Base-by-base conservation (phyloP, 225 moss, liverwort and hornwort genomes). In the Marchantia paleacea region DNA sequence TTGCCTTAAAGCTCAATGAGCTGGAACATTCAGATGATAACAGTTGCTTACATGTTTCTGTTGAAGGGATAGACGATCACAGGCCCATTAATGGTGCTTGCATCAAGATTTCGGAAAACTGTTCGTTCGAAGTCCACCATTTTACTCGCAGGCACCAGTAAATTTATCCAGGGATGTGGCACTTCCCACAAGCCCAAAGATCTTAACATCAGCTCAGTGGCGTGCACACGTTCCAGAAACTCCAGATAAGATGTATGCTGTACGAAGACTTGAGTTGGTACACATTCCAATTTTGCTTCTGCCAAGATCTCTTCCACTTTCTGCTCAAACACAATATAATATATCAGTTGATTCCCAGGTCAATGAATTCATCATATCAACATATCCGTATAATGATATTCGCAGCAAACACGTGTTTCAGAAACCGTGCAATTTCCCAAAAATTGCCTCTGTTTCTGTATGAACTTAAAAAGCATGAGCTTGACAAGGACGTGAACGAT, bases 101-200 rank as follows among this genome's bases (percentile, higher is more conserved):
- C 80, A 7, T 81, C 79, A 2, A 93, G 83, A 72, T 82, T 79
- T 70, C 87, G 85, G 78, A 96, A 83, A 47, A 96, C 91, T 6
- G 83, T 85, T 25, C 25, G 69, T 58, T 96, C 87, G 31, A 96
- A 92, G 10, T 78, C 81, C 2, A 79, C 55, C 61, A 96, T 89
- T 58, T 90, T 82, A 0, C 90, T 89, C 0, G 87, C 90, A 0
- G 96, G 94, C 47, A 96, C 89, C 55, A 96, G 90, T 30, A 96
- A 22, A 72, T 96, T 85, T 6, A 96, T 71, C 96, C 96, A 96
- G 0, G 96, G 94, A 72, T 96, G 96, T 0, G 89, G 92, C 51
- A 96, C 92, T 2, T 91, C 89, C 96, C 96, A 96, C 79, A 85
- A 12, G 0, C 89, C 90, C 0, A 77, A n/a, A 0, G 84, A 82